Evolutionary conservation across 495 filamentous ascomycete species (phyloP).

Genomic region (Aspergillus nidulans): DNA sequence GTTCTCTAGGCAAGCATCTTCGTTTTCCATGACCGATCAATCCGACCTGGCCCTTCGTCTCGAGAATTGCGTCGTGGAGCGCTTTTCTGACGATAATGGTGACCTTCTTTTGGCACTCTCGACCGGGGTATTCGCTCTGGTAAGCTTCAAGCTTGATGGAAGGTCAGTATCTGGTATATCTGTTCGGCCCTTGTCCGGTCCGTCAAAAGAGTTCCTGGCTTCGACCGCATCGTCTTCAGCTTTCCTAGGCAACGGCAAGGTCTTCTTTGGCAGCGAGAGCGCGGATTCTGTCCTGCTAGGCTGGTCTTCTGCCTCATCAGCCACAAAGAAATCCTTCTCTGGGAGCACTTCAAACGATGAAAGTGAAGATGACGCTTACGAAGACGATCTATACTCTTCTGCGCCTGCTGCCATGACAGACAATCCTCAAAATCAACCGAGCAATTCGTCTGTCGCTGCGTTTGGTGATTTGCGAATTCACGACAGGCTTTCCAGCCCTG

Average conservation of each 20-base stretch:
- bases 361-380: constrained; percentile 62
- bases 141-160: constrained; percentile 87
- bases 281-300: constrained; percentile 77
- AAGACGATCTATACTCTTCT: constrained; percentile 68
- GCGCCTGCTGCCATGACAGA: constrained; percentile 27
- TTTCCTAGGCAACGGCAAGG: constrained; percentile 58
- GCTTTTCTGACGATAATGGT: constrained; percentile 65
- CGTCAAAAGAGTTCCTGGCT: constrained; percentile 54
- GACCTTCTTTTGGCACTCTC: constrained; percentile 82
- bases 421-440: constrained; percentile 16
- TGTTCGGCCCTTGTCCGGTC: constrained; percentile 55
- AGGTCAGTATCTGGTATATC: constrained; percentile 83
- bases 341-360: constrained; percentile 47
- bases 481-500: constrained; percentile 71
- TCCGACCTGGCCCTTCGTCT: constrained; percentile 73
- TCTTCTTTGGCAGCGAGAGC: constrained; percentile 84
- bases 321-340: constrained; percentile 39
- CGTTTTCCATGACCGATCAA: constrained; percentile 80
- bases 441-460: constrained; percentile 32
- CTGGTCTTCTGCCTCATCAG: constrained; percentile 60
- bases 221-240: constrained; percentile 65
- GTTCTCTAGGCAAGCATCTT: constrained; percentile 72
- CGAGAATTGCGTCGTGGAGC: constrained; percentile 76
- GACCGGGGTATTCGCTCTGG: constrained; percentile 66
- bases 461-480: constrained; percentile 71